These are phyloP conservation scores for Fusarium tanahbumbuense DNA, from an alignment of 2,329 filamentous ascomycete species.

Conservation along the genomic window DNA sequence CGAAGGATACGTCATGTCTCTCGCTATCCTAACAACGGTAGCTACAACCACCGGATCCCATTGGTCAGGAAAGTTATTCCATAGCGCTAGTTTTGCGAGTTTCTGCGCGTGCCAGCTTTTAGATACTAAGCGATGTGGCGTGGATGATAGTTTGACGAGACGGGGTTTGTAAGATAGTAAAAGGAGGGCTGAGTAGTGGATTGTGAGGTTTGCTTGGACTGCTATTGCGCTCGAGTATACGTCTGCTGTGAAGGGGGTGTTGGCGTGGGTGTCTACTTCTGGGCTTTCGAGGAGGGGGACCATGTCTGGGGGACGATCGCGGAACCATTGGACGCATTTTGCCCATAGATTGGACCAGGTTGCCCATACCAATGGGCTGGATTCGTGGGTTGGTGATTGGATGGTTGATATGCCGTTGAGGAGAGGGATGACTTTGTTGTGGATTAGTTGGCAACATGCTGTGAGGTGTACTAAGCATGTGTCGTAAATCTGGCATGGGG, in stretches of 20 bases:
- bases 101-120: constrained; percentile 47
- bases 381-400: constrained; percentile 18
- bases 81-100: constrained; percentile 45
- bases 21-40: constrained; percentile 43
- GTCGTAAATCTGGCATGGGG: neutral
- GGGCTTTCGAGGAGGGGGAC: constrained; percentile 7
- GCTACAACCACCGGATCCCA: constrained; percentile 50
- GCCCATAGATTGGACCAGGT: constrained; percentile 24
- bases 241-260: constrained; percentile 15
- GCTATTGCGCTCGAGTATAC: constrained; percentile 19
- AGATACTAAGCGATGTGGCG: neutral
- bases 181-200: constrained; percentile 16
- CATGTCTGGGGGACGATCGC: constrained; percentile 19
- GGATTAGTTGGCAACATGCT: constrained; percentile 9
- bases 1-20: constrained; percentile 24
- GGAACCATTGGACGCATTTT: constrained; percentile 17
- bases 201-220: constrained; percentile 4
- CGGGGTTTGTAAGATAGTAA: constrained; percentile 16
- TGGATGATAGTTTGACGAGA: constrained; percentile 5
- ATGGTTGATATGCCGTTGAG: neutral
- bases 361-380: constrained; percentile 10
- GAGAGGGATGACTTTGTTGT: constrained; percentile 9
- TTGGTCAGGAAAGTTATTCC: constrained; percentile 49
- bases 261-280: constrained; percentile 4
- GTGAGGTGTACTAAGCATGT: constrained; percentile 1